Base-by-base conservation (phyloP, 2,329 filamentous ascomycete genomes). In the Sarocladium strictum region DNA sequence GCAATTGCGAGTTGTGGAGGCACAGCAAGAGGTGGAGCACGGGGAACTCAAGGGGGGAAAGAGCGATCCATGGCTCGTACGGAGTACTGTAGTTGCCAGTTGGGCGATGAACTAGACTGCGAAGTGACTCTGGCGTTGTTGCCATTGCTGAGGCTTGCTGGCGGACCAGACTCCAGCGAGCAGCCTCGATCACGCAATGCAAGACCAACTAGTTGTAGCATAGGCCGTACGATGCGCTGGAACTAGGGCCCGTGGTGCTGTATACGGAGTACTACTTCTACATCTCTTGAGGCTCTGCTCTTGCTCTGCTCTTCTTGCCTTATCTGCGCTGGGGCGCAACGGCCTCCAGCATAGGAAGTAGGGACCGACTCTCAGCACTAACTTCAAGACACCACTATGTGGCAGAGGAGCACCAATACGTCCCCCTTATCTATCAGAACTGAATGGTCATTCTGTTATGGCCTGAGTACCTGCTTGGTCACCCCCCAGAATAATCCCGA, bases 21-120 rank as follows among this genome's bases (percentile, higher is more conserved):
- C 47, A 33, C 27, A 35, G 47, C 26, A 47, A 47, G 29, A 33
- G 35, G 47, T 51, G 47, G 47, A 29, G 47, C 17, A 35, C 17
- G 26, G 43, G 7, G 23, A 24, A 47, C 40, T 43, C 10, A 24
- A 23, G 27, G 43, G 21, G 21, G 21, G 43, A 47, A 47, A 17
- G 43, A 47, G 24, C 23, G 14, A 47, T 14, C 10, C 43, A 27
- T 47, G 23, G 10, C 11, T 47, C 43, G 43, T n/a, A n/a, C n/a
- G n/a, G n/a, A n/a, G n/a, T n/a, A n/a, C n/a, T n/a, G n/a, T 27
- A 15, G n/a, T 27, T 47, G 21, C 43, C 43, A 27, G 43, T 26
- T n/a, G n/a, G n/a, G n/a, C n/a, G n/a, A n/a, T n/a, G n/a, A n/a
- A n/a, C n/a, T n/a, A n/a, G n/a, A n/a, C n/a, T n/a, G n/a, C n/a